Base-by-base conservation (phyloP, 805 yeast species). In the Candida khao-thaluensis region DNA sequence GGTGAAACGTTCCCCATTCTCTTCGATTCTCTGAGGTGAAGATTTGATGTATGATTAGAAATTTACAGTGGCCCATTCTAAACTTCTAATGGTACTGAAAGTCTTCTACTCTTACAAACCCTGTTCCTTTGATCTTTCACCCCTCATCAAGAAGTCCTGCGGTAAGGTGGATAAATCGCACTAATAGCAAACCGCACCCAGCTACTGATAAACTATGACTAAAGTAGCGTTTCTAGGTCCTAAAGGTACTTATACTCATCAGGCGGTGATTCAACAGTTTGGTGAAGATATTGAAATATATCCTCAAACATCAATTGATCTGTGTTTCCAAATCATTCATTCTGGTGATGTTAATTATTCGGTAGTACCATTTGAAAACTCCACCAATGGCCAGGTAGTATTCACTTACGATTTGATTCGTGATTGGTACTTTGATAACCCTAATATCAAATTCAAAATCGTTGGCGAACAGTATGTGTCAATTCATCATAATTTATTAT, bases 321-420 rank as follows among this genome's bases (percentile, higher is more conserved):
- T 77, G 17, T 91, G 97, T 55, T 85, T 91, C 56, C 66, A 70
- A 34, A 57, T 66, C 1, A 62, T 83, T 7, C 59, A 71, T 23
- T 49, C 59, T 3, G 62, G 62, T 14, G 49, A 52, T 3, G 80
- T 79, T n/a, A 81, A 80, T 38, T 81, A 68, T 53, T 81, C 91
- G 0, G 83, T 89, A 8, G 84, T 93, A 2, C 99, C 99, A 1
- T 77, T 87, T 50, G 97, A 91, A 53, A 91, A 91, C 64, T 89
- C 97, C 3, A 84, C 97, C 2, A 93, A 91, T 59, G 99, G 99
- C 0, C 90, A 84, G 49, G 99, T 93, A 5, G 85, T 82, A 1
- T 77, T 82, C 54, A 86, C 96, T 0, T 82, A 86, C 57, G 96
- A 89, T 54, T 65, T 89, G 10, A 66, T 91, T 21, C 66, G 95